phyloP scores from a whole-genome alignment of 495 filamentous ascomycete species.

The Neurospora sp. region DNA sequence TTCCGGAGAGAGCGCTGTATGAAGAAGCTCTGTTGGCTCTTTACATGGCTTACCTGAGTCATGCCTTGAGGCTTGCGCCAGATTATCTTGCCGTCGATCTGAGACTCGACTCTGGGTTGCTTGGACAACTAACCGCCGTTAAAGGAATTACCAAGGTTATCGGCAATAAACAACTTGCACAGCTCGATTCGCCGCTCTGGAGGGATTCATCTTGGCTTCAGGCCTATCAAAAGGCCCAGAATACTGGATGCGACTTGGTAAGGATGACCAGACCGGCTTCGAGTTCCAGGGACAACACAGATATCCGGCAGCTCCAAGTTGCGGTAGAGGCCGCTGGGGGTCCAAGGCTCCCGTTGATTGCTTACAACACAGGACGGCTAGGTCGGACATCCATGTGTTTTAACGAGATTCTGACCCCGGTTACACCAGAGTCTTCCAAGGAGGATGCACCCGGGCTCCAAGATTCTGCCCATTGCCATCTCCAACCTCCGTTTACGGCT shows the following conservation, averaged over 20 bases:
- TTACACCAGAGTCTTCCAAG: conserved; percentile 46
- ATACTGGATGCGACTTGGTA: conserved; percentile 52
- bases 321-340: conserved; percentile 30
- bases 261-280: conserved; percentile 47
- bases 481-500: conserved; percentile 42
- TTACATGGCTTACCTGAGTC: conserved; percentile 48
- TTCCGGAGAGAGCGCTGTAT: conserved; percentile 21
- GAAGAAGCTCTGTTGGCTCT: conserved; percentile 24
- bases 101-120: conserved; percentile 34
- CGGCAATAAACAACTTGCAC: conserved; percentile 39
- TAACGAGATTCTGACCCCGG: conserved; percentile 56
- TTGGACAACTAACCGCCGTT: conserved; percentile 36
- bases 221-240: conserved; percentile 45
- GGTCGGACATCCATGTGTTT: conserved; percentile 57
- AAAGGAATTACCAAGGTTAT: conserved; percentile 59
- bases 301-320: conserved; percentile 42
- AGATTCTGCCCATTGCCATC: conserved; percentile 1
- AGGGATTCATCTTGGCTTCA: conserved; percentile 41
- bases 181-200: conserved; percentile 42
- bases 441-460: conserved; percentile 7
- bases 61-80: conserved; percentile 53
- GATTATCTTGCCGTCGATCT: conserved; percentile 59
- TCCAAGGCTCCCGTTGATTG: conserved; percentile 45
- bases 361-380: conserved; percentile 54
- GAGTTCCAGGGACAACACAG: conserved; percentile 46